Percentiles rank a stretch among this genome's conserved stretches.
These are phyloP conservation scores for Erigeron philadelphicus DNA, from an alignment of 140 eudicot genomes.

Conservation along the genomic window DNA sequence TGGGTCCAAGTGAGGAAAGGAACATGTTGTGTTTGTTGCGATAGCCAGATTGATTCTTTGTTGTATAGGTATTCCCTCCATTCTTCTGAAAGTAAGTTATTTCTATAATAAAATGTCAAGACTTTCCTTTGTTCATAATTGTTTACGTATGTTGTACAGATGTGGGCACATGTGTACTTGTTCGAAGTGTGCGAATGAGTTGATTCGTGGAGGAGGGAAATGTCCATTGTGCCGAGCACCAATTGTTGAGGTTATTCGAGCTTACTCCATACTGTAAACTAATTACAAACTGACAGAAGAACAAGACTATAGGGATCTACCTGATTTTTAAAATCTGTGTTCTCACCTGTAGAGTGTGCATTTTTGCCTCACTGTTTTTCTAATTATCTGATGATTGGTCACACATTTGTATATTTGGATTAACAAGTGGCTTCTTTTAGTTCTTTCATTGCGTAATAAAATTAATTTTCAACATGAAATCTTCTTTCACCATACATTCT, in stretches of 20 bases:
- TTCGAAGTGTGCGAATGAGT: constrained; percentile 89
- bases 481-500: background rate
- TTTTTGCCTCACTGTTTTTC: constrained; percentile 39
- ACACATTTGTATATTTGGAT: constrained; percentile 47
- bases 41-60: constrained; percentile 85
- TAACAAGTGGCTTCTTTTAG: constrained; percentile 35
- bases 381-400: constrained; percentile 39
- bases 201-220: constrained; percentile 90
- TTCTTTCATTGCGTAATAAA: constrained; percentile 49
- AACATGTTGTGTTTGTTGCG: constrained; percentile 97
- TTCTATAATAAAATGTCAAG: background rate
- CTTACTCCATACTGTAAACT: constrained; percentile 92
- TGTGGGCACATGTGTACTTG: constrained; percentile 99
- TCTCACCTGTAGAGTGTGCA: constrained; percentile 36
- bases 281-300: constrained; percentile 30
- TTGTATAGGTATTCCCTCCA: constrained; percentile 70
- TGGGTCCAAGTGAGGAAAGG: constrained; percentile 93
- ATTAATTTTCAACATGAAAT: constrained; percentile 14
- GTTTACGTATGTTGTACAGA: constrained; percentile 29
- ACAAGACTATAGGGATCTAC: constrained; percentile 32
- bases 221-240: constrained; percentile 97
- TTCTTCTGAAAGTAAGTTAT: background rate
- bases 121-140: background rate
- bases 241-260: constrained; percentile 85
- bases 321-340: constrained; percentile 31